Percentiles rank a stretch among this genome's conserved stretches.
phyloP scores from a whole-genome alignment of 495 filamentous ascomycete genomes.

The Hypoxylon trugodes region DNA sequence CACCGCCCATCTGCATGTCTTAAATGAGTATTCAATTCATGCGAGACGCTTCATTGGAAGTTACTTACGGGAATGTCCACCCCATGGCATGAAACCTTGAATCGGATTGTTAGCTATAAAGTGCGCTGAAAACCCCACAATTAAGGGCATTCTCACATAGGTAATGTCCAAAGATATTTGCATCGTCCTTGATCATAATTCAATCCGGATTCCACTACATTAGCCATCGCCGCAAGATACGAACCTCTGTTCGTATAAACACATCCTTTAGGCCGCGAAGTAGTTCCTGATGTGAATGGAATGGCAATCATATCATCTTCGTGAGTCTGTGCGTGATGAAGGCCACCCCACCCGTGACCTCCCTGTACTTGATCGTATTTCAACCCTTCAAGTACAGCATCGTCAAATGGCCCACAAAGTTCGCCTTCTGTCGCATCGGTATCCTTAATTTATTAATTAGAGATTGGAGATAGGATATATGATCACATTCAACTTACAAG shows the following conservation, averaged over 20 bases:
- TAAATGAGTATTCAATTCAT: slow-evolving; percentile 54
- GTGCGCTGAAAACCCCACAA: background rate
- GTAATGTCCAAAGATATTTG: slow-evolving; percentile 90
- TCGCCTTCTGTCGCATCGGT: slow-evolving; percentile 80
- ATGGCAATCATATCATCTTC: slow-evolving; percentile 85
- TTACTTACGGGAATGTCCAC: slow-evolving; percentile 73
- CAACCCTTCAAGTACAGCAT: slow-evolving; percentile 83
- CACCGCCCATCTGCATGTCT: slow-evolving; percentile 71
- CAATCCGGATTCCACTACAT: slow-evolving; percentile 87
- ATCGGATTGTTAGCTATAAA: slow-evolving; percentile 35
- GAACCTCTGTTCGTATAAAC: slow-evolving; percentile 88
- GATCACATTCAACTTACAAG: too few species aligned
- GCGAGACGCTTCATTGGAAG: background rate
- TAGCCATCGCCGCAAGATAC: slow-evolving; percentile 85
- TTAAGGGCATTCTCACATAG: slow-evolving; percentile 63
- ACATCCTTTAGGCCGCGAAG: slow-evolving; percentile 90
- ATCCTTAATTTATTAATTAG: slow-evolving; percentile 58
- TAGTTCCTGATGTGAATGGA: slow-evolving; percentile 91
- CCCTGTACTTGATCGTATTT: slow-evolving; percentile 69
- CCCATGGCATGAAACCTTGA: slow-evolving; percentile 86
- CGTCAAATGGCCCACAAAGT: slow-evolving; percentile 81
- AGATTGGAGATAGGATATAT: background rate
- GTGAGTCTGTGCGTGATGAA: slow-evolving; percentile 71
- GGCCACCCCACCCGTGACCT: slow-evolving; percentile 75
- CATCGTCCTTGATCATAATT: slow-evolving; percentile 73